Evolutionary conservation across 257 asterid species (phyloP), one percentile per base, ranked within the genome.

Genomic region (Salvia hispanica): DNA sequence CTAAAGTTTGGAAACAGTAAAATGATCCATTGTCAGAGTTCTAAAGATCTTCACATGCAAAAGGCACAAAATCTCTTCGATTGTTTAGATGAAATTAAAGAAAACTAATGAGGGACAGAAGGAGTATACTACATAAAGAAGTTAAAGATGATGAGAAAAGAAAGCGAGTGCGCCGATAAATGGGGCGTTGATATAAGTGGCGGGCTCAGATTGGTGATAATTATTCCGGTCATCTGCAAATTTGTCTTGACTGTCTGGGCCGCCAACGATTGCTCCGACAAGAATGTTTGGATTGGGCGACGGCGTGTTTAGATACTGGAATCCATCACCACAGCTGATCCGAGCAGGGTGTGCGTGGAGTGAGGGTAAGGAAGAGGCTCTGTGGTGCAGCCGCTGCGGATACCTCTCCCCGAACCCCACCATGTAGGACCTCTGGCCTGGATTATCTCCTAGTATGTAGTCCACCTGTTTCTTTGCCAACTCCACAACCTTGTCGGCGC

Each of bases 391-490:
- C 4, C 57, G 88, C 40, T 74, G 84, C 4, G 96, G 96, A 55
- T 80, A 87, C 70, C 73, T 84, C 16, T 71, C 58, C 9, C 94
- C 90, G 46, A 81, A 90, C 55, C 97, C 97, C 0, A 91, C 97
- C 97, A 91, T 88, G 47, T 88, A 91, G 0, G 97, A 86, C 81
- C 80, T 84, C 36, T 64, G 72, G 4, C 82, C 79, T 0, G 97
- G 97, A 76, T 91, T 91, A 2, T 86, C 73, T 0, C 97, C 97
- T n/a, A 91, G 77, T 67, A 91, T 81, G 84, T 88, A 91, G 71
- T 91, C 97, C 21, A 88, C 88, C 54, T 88, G 97, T 63, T 74
- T 85, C 79, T 62, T 88, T 5, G 95, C 97, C 0, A 71, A 66
- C 33, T 73, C 69, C 0, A 84, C 61, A 3, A 91, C 87, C 54